phyloP scores from a whole-genome alignment of 2,329 filamentous ascomycete genomes.

The Emmonsiellopsis sp. region DNA sequence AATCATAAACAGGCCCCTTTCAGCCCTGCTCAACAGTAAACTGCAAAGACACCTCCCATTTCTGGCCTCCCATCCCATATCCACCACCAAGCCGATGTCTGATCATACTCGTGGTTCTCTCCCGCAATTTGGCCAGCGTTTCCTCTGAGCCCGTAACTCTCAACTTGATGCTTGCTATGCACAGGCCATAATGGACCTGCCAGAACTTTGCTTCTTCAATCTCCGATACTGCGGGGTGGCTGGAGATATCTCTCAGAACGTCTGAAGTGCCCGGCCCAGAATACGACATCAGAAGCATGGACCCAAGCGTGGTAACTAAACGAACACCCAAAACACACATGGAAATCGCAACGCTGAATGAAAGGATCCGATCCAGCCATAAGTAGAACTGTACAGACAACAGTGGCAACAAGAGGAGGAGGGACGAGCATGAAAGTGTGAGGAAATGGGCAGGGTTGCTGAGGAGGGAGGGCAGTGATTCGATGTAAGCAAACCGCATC shows the following conservation, averaged over 20 bases:
- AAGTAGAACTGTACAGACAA: slow-evolving; percentile 71
- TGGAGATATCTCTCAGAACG: slow-evolving; percentile 76
- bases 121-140: slow-evolving; percentile 61
- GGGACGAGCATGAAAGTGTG: slow-evolving; percentile 73
- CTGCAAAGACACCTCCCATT: slow-evolving; percentile 91
- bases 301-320: slow-evolving; percentile 73
- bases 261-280: slow-evolving; percentile 51
- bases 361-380: slow-evolving; percentile 75
- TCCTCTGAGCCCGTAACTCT: slow-evolving; percentile 63
- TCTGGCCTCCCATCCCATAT: slow-evolving; percentile 68
- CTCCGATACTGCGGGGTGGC: slow-evolving; percentile 62
- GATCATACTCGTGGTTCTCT: slow-evolving; percentile 67
- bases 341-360: slow-evolving; percentile 66
- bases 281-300: slow-evolving; percentile 96
- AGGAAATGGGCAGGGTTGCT: slow-evolving; percentile 94
- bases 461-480: slow-evolving; percentile 72
- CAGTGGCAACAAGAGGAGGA: slow-evolving; percentile 73
- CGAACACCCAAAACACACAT: slow-evolving; percentile 85
- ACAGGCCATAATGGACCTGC: slow-evolving; percentile 96
- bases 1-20: slow-evolving; percentile 19
- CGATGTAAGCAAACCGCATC: slow-evolving; percentile 76
- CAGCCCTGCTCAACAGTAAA: slow-evolving; percentile 45
- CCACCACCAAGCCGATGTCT: slow-evolving; percentile 79
- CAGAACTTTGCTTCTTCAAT: slow-evolving; percentile 93
- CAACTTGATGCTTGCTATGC: slow-evolving; percentile 88